Base-by-base conservation (phyloP, 2,329 filamentous ascomycete genomes). In the Arthrobotrys sphaeroides region DNA sequence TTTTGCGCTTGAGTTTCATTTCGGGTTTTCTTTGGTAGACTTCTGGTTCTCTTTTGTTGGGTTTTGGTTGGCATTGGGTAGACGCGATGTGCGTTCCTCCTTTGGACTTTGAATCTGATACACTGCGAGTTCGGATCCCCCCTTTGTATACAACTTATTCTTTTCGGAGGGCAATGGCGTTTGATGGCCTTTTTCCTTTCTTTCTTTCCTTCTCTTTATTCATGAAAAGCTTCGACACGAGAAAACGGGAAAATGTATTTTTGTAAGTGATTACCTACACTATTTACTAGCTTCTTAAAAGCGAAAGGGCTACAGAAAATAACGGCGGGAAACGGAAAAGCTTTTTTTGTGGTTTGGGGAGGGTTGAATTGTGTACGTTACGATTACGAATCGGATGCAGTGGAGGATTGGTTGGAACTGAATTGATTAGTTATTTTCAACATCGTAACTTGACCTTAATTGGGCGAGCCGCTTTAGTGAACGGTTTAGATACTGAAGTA, bases 91-190 rank as follows among this genome's bases (percentile, higher is more conserved):
- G 28, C 38, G 31, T 55, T 55, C 51, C 51, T 64, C 38, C 40
- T 64, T 68, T 67, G 24, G 28, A 18, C n/a, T 59, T 16, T 47
- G 38, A 40, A 53, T 57, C 40, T 49, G 51, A 64, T 72, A 72
- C 22, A 72, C 57, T 64, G 24, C 26, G 45, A 12, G 18, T 47
- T 55, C 51, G 28, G 53, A 33, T 51, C 42, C 38, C 18, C 31
- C 22, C 12, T 18, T 36, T 51, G 45, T 62, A 59, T 75, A 75
- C 18, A 68, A 62, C 20, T 18, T 75, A 67, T 75, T 57, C 38
- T 59, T 51, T 49, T 68, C n/a, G 69, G 61, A 55, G 51, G 69
- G 61, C 12, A 55, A 72, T 28, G 69, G 69, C 69, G 69, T 73
- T 73, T 55, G n/a, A 43, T 28, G 59, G 42, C 57, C 55, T 73